Evolutionary conservation across 768 basidiomycete species (phyloP), one percentile per base, ranked within the genome.

Genomic region (Termitomyces sp.): DNA sequence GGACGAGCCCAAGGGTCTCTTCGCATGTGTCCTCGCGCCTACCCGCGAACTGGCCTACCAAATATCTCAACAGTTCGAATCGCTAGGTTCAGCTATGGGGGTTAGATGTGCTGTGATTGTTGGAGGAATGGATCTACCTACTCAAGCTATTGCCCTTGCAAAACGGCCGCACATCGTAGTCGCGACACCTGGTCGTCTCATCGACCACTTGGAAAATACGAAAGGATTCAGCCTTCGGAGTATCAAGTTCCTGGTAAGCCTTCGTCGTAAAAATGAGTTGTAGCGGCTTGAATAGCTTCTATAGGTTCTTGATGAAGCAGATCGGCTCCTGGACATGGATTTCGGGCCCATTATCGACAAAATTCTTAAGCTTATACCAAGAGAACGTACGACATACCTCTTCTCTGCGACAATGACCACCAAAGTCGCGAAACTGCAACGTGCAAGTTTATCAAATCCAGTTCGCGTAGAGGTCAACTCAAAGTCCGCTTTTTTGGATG

Each of bases 351-450:
- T 91, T 56, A 93, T 99, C 67, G 96, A 98, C 79, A 94, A 93
- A 78, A 95, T 99, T 68, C 82, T 99, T 39, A 96, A 96, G 75
- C 85, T 93, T 42, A 89, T 99, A 64, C 97, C 96, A 22, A 92
- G 88, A 69, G 96, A 98, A 67, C 85, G 97, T 12, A 92, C 90
- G 35, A 99, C 97, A 3, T 98, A 94, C 71, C 83, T 99, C 1
- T 99, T 95, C 78, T 98, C 96, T 13, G 97, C 96, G 7, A 98
- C 96, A 22, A 98, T 99, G 96, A 96, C 97, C 12, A 94, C 94
- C 15, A 98, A 98, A 76, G 94, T 99, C 4, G 94, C 92, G 12
- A 98, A 98, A 74, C 80, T 99, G 12, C 96, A 98, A 72, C 78
- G 96, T 57, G 96, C 97, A 36, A 95, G 93, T 79, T 79, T 98